Percentiles rank a stretch among this genome's conserved stretches.
phyloP scores from a whole-genome alignment of 495 filamentous ascomycete species.

The Aspergillus avenaceus region DNA sequence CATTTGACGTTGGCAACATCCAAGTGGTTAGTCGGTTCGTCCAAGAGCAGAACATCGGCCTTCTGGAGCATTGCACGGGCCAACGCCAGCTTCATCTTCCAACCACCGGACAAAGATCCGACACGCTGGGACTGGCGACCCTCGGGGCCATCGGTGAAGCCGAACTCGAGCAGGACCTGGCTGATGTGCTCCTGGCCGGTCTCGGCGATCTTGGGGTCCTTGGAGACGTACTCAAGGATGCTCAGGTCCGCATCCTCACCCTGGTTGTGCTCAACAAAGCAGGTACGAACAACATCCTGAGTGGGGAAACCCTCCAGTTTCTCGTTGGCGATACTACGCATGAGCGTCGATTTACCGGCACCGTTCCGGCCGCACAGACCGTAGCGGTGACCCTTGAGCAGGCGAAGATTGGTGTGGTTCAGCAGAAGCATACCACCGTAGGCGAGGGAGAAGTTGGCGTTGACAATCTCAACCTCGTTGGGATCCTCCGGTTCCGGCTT shows the following conservation, averaged over 20 bases:
- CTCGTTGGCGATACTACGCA: constrained; percentile 91
- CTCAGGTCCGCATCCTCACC: constrained; percentile 94
- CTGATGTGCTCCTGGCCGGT: constrained; percentile 76
- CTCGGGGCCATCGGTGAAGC: constrained; percentile 85
- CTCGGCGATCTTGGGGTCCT: constrained; percentile 76
- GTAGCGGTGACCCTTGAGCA: constrained; percentile 94
- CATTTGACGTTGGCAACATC: constrained; percentile 96
- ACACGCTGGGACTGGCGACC: constrained; percentile 84
- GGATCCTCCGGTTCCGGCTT: constrained; percentile 80
- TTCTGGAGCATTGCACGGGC: constrained; percentile 95
- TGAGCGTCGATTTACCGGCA: constrained; percentile 95
- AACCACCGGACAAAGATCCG: constrained; percentile 95
- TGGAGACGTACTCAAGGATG: constrained; percentile 85
- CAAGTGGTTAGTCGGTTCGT: constrained; percentile 98
- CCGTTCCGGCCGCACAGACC: constrained; percentile 96
- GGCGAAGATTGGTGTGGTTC: constrained; percentile 89
- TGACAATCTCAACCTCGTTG: constrained; percentile 89
- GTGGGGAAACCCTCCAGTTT: constrained; percentile 97
- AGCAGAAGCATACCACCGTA: constrained; percentile 98
- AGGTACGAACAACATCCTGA: constrained; percentile 85
- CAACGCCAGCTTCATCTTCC: constrained; percentile 99
- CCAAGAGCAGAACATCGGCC: constrained; percentile 90
- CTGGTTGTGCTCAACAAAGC: constrained; percentile 98
- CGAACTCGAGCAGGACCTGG: constrained; percentile 80
- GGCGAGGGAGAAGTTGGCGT: constrained; percentile 94